Base-by-base conservation (phyloP, 345 rosid species). In the Citrus australasica region DNA sequence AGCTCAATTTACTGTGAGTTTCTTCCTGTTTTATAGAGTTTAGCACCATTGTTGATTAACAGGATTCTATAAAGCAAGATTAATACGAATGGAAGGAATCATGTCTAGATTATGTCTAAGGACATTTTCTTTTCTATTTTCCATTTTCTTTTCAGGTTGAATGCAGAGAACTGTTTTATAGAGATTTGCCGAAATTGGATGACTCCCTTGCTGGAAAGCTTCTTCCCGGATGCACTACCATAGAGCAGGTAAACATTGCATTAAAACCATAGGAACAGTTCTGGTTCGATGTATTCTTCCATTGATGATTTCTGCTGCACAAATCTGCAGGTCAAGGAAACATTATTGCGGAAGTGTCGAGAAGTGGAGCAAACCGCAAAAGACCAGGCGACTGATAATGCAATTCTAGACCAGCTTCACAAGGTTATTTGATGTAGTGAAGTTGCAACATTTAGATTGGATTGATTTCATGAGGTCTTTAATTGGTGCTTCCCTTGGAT, bases 301-400 rank as follows among this genome's bases (percentile, higher is more conserved):
- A 35, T 51, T 10, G n/a, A 60, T 46, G 79, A 63, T 63, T 80
- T 78, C 38, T 42, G 51, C 51, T 62, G n/a, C 72, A 65, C 56
- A 51, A 76, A 76, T 73, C 66, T 86, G 81, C 83, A 95, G 99
- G 98, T 95, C 59, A 87, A 86, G 84, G 97, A 93, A 76, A 73
- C 87, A 24, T 74, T 95, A 75, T 71, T 86, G 82, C 86, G 90
- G 85, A 93, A 84, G 82, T 95, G 92, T 85, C 88, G 70, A 77
- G 97, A 93, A 79, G 82, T 91, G 82, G 98, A 91, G 84, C 86
- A 89, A 82, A 85, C 85, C 46, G 97, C 97, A 4, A 92, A 76
- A 87, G 98, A 95, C 58, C 97, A 92, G 82, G 99, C 99, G 65
- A 89, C 98, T 4, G 99, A 95, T 83, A 93, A 93, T 79, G 97